Evolutionary conservation across 164 flowering plant genomes (phyloP).

Genomic region (Magnolia changhungtana): DNA sequence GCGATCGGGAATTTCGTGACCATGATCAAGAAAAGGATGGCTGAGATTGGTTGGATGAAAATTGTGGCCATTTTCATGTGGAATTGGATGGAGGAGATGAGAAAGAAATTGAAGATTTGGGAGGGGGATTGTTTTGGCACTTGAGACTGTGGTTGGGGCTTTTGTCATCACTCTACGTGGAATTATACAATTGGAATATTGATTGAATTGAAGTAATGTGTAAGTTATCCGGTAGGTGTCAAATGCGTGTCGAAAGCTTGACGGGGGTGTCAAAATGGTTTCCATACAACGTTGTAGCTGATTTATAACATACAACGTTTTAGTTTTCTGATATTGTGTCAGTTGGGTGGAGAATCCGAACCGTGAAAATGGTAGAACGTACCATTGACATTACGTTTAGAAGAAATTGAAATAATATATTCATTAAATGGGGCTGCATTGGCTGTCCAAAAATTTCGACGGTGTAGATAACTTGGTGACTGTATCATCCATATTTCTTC

Average conservation of each 20-base stretch:
- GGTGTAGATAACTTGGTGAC: too few species aligned
- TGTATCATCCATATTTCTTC: too few species aligned
- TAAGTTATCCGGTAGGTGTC: neutral
- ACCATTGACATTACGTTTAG: too few species aligned
- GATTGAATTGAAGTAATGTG: neutral
- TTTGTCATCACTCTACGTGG: neutral
- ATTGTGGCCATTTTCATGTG: neutral
- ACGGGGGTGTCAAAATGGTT: too few species aligned
- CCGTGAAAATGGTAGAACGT: too few species aligned
- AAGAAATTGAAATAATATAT: too few species aligned
- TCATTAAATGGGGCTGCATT: too few species aligned
- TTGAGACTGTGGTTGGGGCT: neutral
- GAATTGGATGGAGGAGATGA: neutral
- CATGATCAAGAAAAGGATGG: neutral
- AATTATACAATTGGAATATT: neutral
- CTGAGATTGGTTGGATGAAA: neutral
- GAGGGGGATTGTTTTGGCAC: neutral
- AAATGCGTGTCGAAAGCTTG: neutral
- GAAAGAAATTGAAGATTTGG: neutral
- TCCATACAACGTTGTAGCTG: too few species aligned
- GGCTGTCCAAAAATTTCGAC: too few species aligned
- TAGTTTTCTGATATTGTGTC: too few species aligned
- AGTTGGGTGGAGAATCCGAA: too few species aligned
- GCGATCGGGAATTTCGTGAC: neutral
- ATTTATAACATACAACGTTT: too few species aligned